Base-by-base conservation (phyloP, 2,329 filamentous ascomycete species). In the Biscogniauxia mediterranea region DNA sequence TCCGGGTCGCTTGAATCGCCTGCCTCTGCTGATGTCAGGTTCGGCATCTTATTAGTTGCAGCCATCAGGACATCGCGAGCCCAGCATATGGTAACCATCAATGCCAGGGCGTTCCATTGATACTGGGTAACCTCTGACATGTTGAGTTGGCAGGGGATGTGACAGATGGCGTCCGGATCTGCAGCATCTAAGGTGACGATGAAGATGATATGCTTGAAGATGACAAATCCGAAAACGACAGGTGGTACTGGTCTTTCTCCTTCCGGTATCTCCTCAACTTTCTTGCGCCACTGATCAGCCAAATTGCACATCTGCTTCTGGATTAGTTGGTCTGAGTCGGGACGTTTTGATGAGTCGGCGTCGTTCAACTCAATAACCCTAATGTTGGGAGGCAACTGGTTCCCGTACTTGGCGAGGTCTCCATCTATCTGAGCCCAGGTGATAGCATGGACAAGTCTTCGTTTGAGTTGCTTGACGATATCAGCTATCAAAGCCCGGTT, bases 1-100 rank as follows among this genome's bases (percentile, higher is more conserved):
- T 72, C 70, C 28, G 68, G 67, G 55, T 71, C 70, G 52, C 66
- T 69, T 5, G 63, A 66, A 15, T 66, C 60, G 5, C 2, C 21
- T 28, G 60, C 56, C 13, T 57, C 56, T 9, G 53, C 55, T 13
- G 61, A 49, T 15, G n/a, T 23, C 56, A 46, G 32, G 58, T 56
- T 13, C 6, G 58, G 61, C 52, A 61, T 59, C n/a, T 61, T 55
- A 9, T 60, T 57, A 28, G 62, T 60, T 15, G 64, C 26, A 9
- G 60, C 57, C 53, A 64, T 61, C 11, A 68, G 66, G 59, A 63
- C 57, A 55, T 75, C 73, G 42, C 73, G 70, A 17, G 72, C 73
- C 71, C 71, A 75, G 46, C 73, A 75, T 23, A 74, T 63, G 17
- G 71, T 73, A 13, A 69, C 69, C 66, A 75, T 66, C 54, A 75